These are phyloP conservation scores for Nakazawaea laoshanensis DNA, from an alignment of 805 yeast species.

Conservation along the genomic window DNA sequence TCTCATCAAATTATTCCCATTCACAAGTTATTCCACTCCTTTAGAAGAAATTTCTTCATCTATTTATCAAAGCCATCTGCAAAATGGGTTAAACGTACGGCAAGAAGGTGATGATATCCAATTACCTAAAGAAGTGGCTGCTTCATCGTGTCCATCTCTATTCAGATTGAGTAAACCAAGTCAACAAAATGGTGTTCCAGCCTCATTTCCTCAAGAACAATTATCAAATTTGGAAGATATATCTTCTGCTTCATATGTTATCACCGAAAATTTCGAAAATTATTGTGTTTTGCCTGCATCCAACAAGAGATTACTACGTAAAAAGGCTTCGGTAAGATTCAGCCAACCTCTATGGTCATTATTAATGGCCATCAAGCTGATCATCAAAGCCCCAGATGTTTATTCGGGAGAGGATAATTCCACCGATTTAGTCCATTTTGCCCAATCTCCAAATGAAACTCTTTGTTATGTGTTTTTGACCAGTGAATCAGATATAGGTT, in stretches of 20 bases:
- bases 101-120: background rate
- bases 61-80: background rate
- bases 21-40: constrained; percentile 7
- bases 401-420: constrained; percentile 22
- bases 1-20: constrained; percentile 2
- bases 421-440: constrained; percentile 11
- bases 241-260: constrained; percentile 26
- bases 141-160: constrained; percentile 7
- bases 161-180: background rate
- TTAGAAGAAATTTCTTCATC: constrained; percentile 5
- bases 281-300: constrained; percentile 21
- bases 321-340: constrained; percentile 9
- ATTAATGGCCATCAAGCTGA: constrained; percentile 40
- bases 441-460: constrained; percentile 11
- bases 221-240: constrained; percentile 22
- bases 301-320: constrained; percentile 5
- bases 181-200: constrained; percentile 13
- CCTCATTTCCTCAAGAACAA: constrained; percentile 24
- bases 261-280: constrained; percentile 29
- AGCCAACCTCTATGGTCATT: constrained; percentile 48
- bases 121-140: constrained; percentile 4
- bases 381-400: constrained; percentile 35
- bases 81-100: background rate
- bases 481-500: constrained; percentile 43
- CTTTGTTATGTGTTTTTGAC: constrained; percentile 37